These are phyloP conservation scores for Saccharomycopsis fibuligera DNA, from an alignment of 805 yeast genomes.

Conservation along the genomic window DNA sequence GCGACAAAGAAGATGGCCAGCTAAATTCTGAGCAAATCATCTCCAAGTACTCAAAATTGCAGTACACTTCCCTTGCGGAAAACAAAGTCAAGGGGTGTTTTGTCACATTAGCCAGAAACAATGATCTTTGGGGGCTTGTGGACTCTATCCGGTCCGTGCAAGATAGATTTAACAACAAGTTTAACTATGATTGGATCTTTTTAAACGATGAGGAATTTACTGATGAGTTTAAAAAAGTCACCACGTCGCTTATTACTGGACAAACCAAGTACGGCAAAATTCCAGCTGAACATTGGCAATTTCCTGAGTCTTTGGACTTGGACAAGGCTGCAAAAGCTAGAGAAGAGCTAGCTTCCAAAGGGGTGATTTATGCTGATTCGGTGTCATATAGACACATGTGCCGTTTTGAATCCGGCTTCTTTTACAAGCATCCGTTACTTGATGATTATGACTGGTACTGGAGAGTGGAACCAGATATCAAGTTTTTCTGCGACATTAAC, in stretches of 20 bases:
- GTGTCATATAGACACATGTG: slow-evolving; percentile 86
- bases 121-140: slow-evolving; percentile 52
- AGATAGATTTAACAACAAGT: slow-evolving; percentile 71
- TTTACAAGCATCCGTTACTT: slow-evolving; percentile 65
- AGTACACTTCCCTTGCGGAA: neutral
- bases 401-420: slow-evolving; percentile 79
- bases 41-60: slow-evolving; percentile 1
- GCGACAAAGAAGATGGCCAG: neutral
- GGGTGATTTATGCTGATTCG: slow-evolving; percentile 67
- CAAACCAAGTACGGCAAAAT: slow-evolving; percentile 64
- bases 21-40: slow-evolving; percentile 2
- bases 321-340: slow-evolving; percentile 62
- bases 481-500: slow-evolving; percentile 68
- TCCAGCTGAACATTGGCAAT: slow-evolving; percentile 79
- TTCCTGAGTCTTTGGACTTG: slow-evolving; percentile 73
- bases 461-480: slow-evolving; percentile 86
- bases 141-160: slow-evolving; percentile 64
- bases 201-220: slow-evolving; percentile 73
- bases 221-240: slow-evolving; percentile 58
- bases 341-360: slow-evolving; percentile 41
- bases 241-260: slow-evolving; percentile 55
- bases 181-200: slow-evolving; percentile 87
- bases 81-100: slow-evolving; percentile 56
- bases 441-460: slow-evolving; percentile 78
- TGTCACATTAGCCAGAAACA: slow-evolving; percentile 64